phyloP scores from a whole-genome alignment of 805 yeast species.

The Isabelozyma rhagii region DNA sequence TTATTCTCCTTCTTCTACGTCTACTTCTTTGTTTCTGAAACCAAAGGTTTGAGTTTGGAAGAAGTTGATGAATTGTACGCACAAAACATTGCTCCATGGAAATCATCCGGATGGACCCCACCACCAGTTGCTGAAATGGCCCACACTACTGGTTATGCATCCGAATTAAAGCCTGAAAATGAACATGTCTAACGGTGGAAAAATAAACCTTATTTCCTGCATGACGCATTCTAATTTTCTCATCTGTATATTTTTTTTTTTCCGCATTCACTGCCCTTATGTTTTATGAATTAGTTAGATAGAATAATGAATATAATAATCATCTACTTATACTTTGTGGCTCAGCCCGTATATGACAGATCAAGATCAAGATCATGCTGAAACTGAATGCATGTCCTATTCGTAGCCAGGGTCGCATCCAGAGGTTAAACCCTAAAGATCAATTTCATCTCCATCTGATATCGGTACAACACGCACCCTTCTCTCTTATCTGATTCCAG shows the following conservation, averaged over 20 bases:
- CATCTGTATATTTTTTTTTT: background rate
- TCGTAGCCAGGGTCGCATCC: no score
- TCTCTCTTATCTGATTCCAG: background rate
- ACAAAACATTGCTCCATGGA: conserved; percentile 34
- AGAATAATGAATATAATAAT: background rate
- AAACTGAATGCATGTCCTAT: no score
- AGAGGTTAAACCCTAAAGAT: no score
- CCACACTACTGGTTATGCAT: conserved; percentile 34
- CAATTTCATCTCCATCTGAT: no score
- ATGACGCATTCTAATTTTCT: no score
- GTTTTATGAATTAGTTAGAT: background rate
- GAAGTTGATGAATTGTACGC: conserved; percentile 72
- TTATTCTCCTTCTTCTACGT: conserved; percentile 64
- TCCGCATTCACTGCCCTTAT: background rate
- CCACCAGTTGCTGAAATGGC: conserved; percentile 36
- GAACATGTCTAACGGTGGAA: conserved; percentile 18
- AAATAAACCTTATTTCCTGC: background rate
- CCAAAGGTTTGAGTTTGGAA: conserved; percentile 78
- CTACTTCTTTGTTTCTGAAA: conserved; percentile 70
- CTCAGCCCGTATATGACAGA: no score
- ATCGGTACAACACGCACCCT: no score
- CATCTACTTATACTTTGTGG: background rate
- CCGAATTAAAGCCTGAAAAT: conserved; percentile 27
- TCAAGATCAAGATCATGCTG: no score
- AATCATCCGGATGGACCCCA: conserved; percentile 51